Evolutionary conservation across 202 grass and related monocot genomes (phyloP).

Genomic region (Zizania palustris): DNA sequence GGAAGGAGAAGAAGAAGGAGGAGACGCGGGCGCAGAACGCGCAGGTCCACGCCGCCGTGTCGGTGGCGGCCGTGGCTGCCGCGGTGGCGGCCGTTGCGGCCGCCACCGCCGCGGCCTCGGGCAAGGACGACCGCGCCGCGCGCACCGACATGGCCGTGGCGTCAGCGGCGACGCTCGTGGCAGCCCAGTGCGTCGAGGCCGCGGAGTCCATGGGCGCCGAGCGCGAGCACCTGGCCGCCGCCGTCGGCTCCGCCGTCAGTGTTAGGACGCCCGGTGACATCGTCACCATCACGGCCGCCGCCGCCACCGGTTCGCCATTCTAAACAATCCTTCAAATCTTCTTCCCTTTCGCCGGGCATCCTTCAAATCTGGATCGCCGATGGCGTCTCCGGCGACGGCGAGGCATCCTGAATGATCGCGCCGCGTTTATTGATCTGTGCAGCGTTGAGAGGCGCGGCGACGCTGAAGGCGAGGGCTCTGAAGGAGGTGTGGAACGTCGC

Average conservation of each 20-base stretch:
- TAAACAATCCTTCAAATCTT: neutral
- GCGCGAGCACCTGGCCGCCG: constrained; percentile 70
- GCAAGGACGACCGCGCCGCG: constrained; percentile 59
- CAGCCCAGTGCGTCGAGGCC: constrained; percentile 89
- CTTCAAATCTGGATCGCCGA: neutral
- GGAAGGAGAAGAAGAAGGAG: constrained; percentile 81
- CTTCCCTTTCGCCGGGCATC: too few species aligned
- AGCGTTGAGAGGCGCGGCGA: constrained; percentile 77
- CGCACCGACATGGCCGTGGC: constrained; percentile 84
- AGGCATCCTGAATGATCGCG: neutral
- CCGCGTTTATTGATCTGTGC: neutral
- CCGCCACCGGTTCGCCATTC: constrained; percentile 66
- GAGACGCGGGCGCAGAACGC: constrained; percentile 86
- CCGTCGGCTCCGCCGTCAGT: constrained; percentile 75
- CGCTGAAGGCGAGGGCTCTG: constrained; percentile 74
- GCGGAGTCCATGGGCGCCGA: constrained; percentile 84
- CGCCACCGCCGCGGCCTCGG: constrained; percentile 57
- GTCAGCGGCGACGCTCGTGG: constrained; percentile 82
- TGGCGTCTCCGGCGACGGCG: neutral
- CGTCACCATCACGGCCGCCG: constrained; percentile 81
- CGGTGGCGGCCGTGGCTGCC: constrained; percentile 75
- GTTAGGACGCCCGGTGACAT: constrained; percentile 75
- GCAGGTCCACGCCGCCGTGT: constrained; percentile 83
- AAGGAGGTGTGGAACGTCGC: constrained; percentile 92
- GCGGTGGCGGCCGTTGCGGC: constrained; percentile 78